Base-by-base conservation (phyloP, 305 asterid genomes). In the Fraxinus paxiana region DNA sequence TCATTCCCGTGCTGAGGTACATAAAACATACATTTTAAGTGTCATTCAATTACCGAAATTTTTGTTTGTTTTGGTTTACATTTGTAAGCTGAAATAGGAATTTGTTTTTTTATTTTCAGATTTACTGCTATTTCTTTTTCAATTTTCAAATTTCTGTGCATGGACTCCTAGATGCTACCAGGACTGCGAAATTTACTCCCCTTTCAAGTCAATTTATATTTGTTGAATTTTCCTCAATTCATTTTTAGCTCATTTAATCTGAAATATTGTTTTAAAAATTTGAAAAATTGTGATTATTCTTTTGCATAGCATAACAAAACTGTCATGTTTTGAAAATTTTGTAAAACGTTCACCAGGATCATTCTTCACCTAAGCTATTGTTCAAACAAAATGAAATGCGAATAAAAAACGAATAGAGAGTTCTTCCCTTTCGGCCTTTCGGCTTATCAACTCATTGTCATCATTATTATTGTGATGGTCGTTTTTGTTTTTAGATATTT, bases 1-100 rank as follows among this genome's bases (percentile, higher is more conserved):
- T 80, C 98, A 94, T 83, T 86, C 97, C 85, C 97, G 97, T 56
- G 98, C 98, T 73, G 97, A 96, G 99, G 99, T 94, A 76, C 63
- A 34, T 51, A 54, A 20, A 7, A 26, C 48, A 10, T 8, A 72
- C 76, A 73, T 41, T 41, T 13, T 41, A 17, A 20, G 26, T 28
- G 22, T 48, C 38, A 5, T n/a, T 76, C 71, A n/a, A 30, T 20
- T 48, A n/a, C 33, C 18, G 33, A 48, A 26, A 54, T 30, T 34
- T 76, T 26, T 54, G 48, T 26, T 51, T 54, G 26, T 26, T 43
- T 26, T 43, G 6, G 26, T 73, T 78, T 54, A 26, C 77, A 4
- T 69, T 73, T 76, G 17, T 28, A 54, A 63, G 17, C 63, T 7
- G 75, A 56, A 81, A 30, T 26, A 31, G 77, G 31, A 26, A 26